Evolutionary conservation across 768 basidiomycete genomes (phyloP).

Genomic region (Pholiota conissans): DNA sequence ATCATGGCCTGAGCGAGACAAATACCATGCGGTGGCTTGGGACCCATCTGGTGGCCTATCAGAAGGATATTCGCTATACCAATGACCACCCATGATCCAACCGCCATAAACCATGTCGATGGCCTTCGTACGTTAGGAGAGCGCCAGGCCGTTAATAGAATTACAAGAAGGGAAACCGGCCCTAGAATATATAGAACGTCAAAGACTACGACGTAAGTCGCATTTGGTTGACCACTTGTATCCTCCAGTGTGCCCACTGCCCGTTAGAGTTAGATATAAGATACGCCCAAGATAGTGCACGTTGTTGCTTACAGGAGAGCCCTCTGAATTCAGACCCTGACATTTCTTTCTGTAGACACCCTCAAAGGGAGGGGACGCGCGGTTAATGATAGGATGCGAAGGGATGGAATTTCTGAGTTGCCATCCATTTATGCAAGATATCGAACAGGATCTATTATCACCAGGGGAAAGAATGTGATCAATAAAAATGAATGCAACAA

Average conservation of each 20-base stretch:
- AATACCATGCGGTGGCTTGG: not conserved
- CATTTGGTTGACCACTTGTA: not conserved
- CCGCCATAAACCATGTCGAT: conserved; percentile 13
- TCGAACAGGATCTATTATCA: not conserved
- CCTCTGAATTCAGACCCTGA: not conserved
- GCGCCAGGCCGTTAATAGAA: conserved; percentile 11
- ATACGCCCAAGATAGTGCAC: not conserved
- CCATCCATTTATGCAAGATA: not conserved
- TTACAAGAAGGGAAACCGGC: conserved; percentile 5
- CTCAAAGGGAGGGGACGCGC: too few relatives aligned
- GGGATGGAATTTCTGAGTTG: not conserved
- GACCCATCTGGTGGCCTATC: conserved; percentile 12
- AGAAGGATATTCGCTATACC: conserved; percentile 9
- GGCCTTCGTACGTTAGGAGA: conserved; percentile 8
- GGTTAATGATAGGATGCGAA: too few relatives aligned
- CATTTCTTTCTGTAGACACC: not conserved
- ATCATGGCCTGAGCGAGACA: conserved; percentile 15
- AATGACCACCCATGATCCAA: conserved; percentile 9
- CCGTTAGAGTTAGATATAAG: not conserved
- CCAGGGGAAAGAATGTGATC: not conserved
- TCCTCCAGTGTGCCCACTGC: not conserved
- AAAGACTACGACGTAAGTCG: conserved; percentile 6
- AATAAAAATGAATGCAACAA: not conserved
- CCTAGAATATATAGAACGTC: conserved; percentile 16
- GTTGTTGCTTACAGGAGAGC: not conserved